Evolutionary conservation across 2,329 filamentous ascomycete species (phyloP), one percentile per base, ranked within the genome.

Genomic region (Sporothrix humicola): DNA sequence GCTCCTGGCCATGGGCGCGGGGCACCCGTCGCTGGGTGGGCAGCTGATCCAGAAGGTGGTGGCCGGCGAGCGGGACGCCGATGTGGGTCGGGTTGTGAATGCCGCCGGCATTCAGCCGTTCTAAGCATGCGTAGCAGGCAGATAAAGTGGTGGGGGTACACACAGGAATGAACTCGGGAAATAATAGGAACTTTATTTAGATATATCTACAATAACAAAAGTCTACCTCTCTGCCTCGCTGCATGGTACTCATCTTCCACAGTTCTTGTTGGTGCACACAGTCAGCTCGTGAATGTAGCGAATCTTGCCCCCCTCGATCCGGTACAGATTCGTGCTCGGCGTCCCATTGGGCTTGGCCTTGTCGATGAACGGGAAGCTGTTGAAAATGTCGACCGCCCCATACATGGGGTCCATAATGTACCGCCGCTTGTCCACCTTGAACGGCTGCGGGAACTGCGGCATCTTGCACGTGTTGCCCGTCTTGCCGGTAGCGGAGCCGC

Each of bases 21-120:
- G 58, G 8, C 73, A 77, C 58, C 75, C 77, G 20, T 74, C 73
- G 2, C n/a, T 71, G 23, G 77, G 81, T 7, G 84, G 80, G 1
- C 75, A 78, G 46, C 79, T 84, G 26, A 77, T 85, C 44, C 75
- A 78, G 50, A 76, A 77, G 73, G 83, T 85, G 0, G 75, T 85
- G 13, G 81, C 84, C 71, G 84, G 84, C 0, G 74, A 78, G 66
- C 76, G 82, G 37, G 83, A 85, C 79, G 58, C 44, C n/a, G 72
- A 75, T 42, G 61, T 52, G 6, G 74, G 72, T 8, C 42, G 52
- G 17, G 13, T 72, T 13, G 48, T 75, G 17, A 48, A 48, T 46
- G 17, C 17, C 17, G 7, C 23, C 13, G 74, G 74, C 7, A 44
- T 65, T 2, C 15, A 56, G 69, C 69, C 72, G 10, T 73, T 71